A percentile compares a stretch with the other conserved stretches of the same genome.
These are phyloP conservation scores for Ascomycota sp. DNA, from an alignment of 2,329 filamentous ascomycete genomes.

Conservation along the genomic window DNA sequence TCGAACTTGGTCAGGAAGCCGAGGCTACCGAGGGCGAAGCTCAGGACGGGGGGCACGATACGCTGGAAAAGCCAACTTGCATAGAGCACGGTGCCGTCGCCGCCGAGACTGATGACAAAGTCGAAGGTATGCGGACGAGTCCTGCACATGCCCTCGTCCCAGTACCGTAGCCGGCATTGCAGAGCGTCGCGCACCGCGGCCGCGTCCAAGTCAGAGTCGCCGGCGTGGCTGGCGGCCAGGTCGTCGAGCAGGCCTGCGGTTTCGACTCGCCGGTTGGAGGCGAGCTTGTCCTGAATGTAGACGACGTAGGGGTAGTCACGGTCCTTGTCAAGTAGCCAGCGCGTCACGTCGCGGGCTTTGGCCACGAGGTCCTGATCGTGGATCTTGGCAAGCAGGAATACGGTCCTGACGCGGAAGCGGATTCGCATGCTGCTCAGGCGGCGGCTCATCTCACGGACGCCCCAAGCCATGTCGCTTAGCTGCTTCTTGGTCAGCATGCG, in stretches of 20 bases:
- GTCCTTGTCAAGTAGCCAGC: slow-evolving; percentile 59
- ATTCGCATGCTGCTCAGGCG: slow-evolving; percentile 64
- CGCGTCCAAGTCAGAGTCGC: slow-evolving; percentile 11
- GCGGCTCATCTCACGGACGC: slow-evolving; percentile 73
- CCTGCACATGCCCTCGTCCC: slow-evolving; percentile 60
- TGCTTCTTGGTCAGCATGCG: slow-evolving; percentile 87
- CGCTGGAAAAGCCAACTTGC: slow-evolving; percentile 93
- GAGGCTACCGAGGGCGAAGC: slow-evolving; percentile 74
- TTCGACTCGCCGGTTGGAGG: slow-evolving; percentile 51
- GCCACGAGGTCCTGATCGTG: slow-evolving; percentile 61
- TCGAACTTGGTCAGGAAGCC: slow-evolving; percentile 96
- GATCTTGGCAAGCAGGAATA: slow-evolving; percentile 83
- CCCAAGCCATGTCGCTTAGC: slow-evolving; percentile 89
- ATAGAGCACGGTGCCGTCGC: slow-evolving; percentile 91
- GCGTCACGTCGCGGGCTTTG: slow-evolving; percentile 52
- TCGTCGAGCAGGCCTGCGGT: slow-evolving; percentile 43
- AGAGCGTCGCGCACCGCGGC: slow-evolving; percentile 15
- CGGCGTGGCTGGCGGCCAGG: slow-evolving; percentile 21
- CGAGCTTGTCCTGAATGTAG: slow-evolving; percentile 59
- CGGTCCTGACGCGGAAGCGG: slow-evolving; percentile 55
- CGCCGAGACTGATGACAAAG: slow-evolving; percentile 76
- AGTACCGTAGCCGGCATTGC: slow-evolving; percentile 45
- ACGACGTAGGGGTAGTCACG: slow-evolving; percentile 49
- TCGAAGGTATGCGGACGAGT: slow-evolving; percentile 72
- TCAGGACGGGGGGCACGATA: slow-evolving; percentile 79